Conservation (phyloP, 2,329 filamentous ascomycete species). For the Fusarium sp. region DNA sequence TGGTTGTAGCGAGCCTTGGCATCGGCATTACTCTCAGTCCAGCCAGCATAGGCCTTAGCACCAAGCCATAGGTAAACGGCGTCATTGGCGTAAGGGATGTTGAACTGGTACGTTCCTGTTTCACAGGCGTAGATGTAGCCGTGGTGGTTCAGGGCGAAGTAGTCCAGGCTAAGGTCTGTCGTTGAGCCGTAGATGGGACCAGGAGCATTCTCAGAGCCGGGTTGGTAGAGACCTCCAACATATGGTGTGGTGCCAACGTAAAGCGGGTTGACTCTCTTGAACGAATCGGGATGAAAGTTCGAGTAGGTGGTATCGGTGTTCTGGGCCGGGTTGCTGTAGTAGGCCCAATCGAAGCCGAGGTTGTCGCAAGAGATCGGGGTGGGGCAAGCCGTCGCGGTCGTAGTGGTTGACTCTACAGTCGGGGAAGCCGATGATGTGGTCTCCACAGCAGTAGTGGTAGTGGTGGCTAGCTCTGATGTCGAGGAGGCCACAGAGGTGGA, state of each 20-base stretch:
- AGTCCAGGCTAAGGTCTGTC: not conserved
- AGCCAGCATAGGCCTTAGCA: not conserved
- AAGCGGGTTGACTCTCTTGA: not conserved
- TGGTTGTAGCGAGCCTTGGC: not conserved
- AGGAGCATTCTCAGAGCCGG: not conserved
- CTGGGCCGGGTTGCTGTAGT: slow-evolving; percentile 1
- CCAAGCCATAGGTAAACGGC: not conserved
- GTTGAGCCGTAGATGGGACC: not conserved
- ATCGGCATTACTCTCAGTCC: not conserved
- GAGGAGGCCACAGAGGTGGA: not conserved
- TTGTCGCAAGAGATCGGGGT: not conserved
- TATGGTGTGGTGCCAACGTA: not conserved
- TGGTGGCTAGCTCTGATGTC: not conserved
- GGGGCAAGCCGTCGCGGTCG: not conserved
- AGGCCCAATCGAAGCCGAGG: slow-evolving; percentile 5
- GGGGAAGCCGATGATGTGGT: not conserved
- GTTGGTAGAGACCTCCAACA: not conserved
- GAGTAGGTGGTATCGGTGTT: slow-evolving; percentile 3
- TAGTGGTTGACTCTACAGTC: not conserved
- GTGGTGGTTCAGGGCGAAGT: not conserved
- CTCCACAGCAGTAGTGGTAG: not conserved
- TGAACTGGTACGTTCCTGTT: not conserved
- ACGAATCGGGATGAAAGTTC: not conserved
- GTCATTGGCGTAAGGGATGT: not conserved
- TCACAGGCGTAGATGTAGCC: not conserved